These are phyloP conservation scores for Dillenia turbinata DNA, from an alignment of 164 flowering plant genomes.

Conservation along the genomic window DNA sequence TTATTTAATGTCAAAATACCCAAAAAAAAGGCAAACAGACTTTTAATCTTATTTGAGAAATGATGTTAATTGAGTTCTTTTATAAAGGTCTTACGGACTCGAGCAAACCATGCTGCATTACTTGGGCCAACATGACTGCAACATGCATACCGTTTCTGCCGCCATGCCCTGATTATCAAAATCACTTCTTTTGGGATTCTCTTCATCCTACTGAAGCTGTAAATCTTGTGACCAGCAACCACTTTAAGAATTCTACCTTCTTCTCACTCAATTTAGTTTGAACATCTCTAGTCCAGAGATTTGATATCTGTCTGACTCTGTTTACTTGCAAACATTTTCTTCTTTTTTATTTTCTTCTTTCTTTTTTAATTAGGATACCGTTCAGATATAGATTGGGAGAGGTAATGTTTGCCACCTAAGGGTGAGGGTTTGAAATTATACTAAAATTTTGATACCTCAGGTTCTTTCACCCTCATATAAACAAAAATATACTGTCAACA, in stretches of 20 bases:
- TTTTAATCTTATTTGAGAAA: too few relatives aligned
- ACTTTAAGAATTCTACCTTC: conserved; percentile 24
- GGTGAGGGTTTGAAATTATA: too few relatives aligned
- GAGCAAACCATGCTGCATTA: conserved; percentile 35
- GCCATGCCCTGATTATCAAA: conserved; percentile 24
- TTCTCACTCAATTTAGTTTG: conserved; percentile 28
- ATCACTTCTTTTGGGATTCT: conserved; percentile 43
- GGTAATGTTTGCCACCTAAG: too few relatives aligned
- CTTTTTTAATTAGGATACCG: too few relatives aligned
- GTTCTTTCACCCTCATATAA: too few relatives aligned
- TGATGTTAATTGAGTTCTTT: too few relatives aligned
- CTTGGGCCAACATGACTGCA: conserved; percentile 31
- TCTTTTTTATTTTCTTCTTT: too few relatives aligned
- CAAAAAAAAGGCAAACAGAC: background rate
- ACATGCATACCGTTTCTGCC: conserved; percentile 28
- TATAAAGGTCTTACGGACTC: conserved; percentile 32
- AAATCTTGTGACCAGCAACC: conserved; percentile 17
- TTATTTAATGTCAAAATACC: background rate
- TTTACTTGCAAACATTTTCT: background rate
- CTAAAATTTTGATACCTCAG: too few relatives aligned
- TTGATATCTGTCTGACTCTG: conserved; percentile 2
- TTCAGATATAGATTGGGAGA: too few relatives aligned
- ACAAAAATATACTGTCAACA: too few relatives aligned
- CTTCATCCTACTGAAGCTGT: conserved; percentile 41
- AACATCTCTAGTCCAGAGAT: conserved; percentile 1